Conservation (phyloP, 1,139 yeast genomes). For the Hemisphaericaspora lyxosophila region DNA sequence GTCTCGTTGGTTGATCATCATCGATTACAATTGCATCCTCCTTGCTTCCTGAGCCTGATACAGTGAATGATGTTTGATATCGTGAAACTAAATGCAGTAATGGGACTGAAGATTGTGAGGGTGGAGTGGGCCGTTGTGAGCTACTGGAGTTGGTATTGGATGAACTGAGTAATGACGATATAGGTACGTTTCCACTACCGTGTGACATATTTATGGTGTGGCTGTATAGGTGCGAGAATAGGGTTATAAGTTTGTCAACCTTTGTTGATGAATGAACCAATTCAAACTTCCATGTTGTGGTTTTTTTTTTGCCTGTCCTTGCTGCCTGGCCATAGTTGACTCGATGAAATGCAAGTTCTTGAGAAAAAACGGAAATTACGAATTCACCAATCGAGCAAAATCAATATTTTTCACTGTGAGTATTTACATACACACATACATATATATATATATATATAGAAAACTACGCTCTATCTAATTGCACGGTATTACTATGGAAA, state of each 20-base stretch:
- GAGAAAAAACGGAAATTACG: not conserved
- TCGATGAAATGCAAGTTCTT: not conserved
- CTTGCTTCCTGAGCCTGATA: constrained; percentile 12
- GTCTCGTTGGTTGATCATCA: constrained; percentile 10
- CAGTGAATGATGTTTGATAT: constrained; percentile 24
- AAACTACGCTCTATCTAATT: constrained; percentile 66
- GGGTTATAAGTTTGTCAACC: too few species aligned
- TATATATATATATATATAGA: too few species aligned
- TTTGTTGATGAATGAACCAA: not conserved
- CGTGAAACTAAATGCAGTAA: constrained; percentile 22
- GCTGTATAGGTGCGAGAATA: not conserved
- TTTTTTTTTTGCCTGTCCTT: not conserved
- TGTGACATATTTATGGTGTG: constrained; percentile 7
- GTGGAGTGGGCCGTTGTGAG: constrained; percentile 5
- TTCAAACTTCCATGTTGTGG: not conserved
- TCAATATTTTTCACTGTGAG: not conserved
- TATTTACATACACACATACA: not conserved
- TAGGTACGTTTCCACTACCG: constrained; percentile 22
- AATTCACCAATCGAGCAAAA: not conserved
- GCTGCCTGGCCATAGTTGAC: constrained; percentile 2
- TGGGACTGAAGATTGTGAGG: constrained; percentile 7
- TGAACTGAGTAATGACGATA: constrained; percentile 23
- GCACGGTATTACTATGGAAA: constrained; percentile 59
- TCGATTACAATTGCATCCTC: constrained; percentile 18
- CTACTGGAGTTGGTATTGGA: constrained; percentile 10